These are phyloP conservation scores for Peronospora farinosa DNA, from an alignment of 352 stramenopile species.

Conservation along the genomic window DNA sequence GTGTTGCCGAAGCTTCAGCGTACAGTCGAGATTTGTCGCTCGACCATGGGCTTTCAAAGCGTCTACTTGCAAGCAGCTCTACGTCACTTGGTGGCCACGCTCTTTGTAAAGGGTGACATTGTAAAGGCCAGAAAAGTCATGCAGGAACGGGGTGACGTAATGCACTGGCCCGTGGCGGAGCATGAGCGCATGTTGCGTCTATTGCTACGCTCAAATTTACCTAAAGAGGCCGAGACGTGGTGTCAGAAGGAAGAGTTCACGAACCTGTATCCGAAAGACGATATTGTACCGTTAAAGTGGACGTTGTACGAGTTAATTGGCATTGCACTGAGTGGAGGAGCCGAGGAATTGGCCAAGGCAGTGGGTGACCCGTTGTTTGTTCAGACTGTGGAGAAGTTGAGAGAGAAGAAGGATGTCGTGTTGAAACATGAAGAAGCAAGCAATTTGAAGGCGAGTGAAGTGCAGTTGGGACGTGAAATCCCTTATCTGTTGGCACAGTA, in stretches of 20 bases:
- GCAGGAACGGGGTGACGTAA: constrained; percentile 61
- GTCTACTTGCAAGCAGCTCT: constrained; percentile 56
- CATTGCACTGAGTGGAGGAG: constrained; percentile 39
- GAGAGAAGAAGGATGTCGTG: constrained; percentile 54
- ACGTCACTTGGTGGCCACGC: constrained; percentile 52
- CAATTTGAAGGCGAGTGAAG: constrained; percentile 38
- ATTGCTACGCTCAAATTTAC: constrained; percentile 49
- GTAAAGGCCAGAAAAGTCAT: constrained; percentile 43
- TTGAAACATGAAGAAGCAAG: constrained; percentile 42
- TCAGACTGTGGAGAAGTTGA: constrained; percentile 46
- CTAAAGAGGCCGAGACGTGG: constrained; percentile 38
- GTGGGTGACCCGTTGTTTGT: constrained; percentile 59
- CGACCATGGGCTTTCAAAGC: constrained; percentile 66
- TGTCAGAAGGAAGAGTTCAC: constrained; percentile 55
- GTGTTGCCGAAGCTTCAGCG: constrained; percentile 52
- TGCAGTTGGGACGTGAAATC: constrained; percentile 54
- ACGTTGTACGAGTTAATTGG: constrained; percentile 63
- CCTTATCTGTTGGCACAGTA: constrained; percentile 71
- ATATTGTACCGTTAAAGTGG: constrained; percentile 60
- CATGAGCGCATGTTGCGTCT: constrained; percentile 66
- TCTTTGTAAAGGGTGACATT: constrained; percentile 63
- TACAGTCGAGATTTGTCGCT: constrained; percentile 70
- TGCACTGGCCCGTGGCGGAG: constrained; percentile 62
- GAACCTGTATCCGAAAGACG: constrained; percentile 49
- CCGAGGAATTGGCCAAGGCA: constrained; percentile 28